Evolutionary conservation across 1,284 basidiomycete species (phyloP), one percentile per base, ranked within the genome.

Genomic region (Ceratobasidium sp.): DNA sequence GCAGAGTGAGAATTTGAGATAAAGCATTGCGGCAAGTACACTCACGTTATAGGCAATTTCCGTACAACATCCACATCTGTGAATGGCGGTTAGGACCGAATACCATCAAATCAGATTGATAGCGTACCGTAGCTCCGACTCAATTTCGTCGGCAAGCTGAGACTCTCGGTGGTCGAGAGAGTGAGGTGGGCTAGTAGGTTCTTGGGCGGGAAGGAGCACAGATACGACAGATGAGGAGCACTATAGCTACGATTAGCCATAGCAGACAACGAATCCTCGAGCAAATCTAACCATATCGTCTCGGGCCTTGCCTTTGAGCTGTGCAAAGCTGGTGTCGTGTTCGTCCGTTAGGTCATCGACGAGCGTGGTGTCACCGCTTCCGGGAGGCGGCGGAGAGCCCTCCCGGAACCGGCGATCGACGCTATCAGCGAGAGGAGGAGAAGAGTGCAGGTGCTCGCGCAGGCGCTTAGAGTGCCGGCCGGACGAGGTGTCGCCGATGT

Each of bases 31-130:
- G 6, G 26, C 23, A 23, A 40, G 15, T 7, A 44, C 23, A 68
- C 79, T 70, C 33, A 80, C 79, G 52, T 71, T 76, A 59, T 80
- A 80, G 48, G 74, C 80, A 40, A 80, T 65, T 48, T 65, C 79
- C 10, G 79, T 73, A 65, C 79, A 80, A 52, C 79, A 80, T 48
- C 79, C 79, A 66, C 79, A 80, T 26, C 79, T 80, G 65, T 44
- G n/a, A 64, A 13, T 62, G n/a, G 52, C 26, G 17, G 59, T 77
- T 50, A 61, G 66, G 44, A 13, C 15, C 15, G 4, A 42, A 74
- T 9, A n/a, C 44, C 23, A 50, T 13, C 38, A 17, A 62, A 73
- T 62, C 65, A 28, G 38, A 62, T 42, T 40, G 44, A 50, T 46
- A n/a, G 61, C 78, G 26, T 48, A 80, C 79, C 77, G 77, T 15